Percentiles rank a stretch among this genome's conserved stretches.
phyloP scores from a whole-genome alignment of 1,139 yeast species.

The Nadsonia starkeyi-henricii region DNA sequence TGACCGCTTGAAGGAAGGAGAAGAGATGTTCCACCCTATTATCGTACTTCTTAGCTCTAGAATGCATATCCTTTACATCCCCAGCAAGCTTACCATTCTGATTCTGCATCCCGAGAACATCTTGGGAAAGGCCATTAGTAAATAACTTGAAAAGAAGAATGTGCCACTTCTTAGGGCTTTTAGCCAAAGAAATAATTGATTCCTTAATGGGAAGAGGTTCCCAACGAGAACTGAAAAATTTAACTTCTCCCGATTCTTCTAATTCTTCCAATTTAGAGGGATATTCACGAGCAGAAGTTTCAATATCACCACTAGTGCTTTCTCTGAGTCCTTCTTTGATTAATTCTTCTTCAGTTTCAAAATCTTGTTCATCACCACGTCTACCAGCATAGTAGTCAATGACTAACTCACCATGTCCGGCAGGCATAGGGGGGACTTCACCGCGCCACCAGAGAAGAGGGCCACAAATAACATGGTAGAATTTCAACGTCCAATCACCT shows the following conservation, averaged over 20 bases:
- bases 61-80: constrained; percentile 38
- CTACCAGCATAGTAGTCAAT: constrained; percentile 51
- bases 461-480: constrained; percentile 44
- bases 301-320: background rate
- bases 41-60: constrained; percentile 51
- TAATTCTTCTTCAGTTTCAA: background rate
- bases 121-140: constrained; percentile 51
- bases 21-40: constrained; percentile 58
- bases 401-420: constrained; percentile 34
- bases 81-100: constrained; percentile 15
- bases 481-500: constrained; percentile 54
- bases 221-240: background rate
- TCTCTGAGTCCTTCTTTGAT: constrained; percentile 3
- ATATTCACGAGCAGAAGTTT: too few species aligned
- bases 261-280: too few species aligned
- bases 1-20: constrained; percentile 56
- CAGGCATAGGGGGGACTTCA: constrained; percentile 53
- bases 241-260: background rate
- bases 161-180: constrained; percentile 44
- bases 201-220: background rate
- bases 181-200: background rate
- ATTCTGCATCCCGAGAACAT: constrained; percentile 42
- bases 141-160: constrained; percentile 34
- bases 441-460: constrained; percentile 43
- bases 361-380: constrained; percentile 6